Conservation (phyloP, 768 basidiomycete species). For the Trametopsis cervina region DNA sequence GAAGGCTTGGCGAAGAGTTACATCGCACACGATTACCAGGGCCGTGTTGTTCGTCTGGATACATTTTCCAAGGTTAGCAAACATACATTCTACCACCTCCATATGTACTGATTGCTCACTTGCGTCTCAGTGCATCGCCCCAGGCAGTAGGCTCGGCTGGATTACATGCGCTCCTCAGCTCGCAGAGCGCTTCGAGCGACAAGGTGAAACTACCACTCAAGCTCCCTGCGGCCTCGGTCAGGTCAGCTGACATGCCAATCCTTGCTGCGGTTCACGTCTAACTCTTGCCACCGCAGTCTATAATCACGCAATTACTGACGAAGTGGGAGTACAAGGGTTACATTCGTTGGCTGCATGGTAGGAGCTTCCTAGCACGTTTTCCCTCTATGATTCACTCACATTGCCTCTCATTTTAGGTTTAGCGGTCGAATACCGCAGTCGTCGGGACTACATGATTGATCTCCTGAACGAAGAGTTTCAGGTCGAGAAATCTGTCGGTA, state of each 20-base stretch:
- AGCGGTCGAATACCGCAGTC: conserved; percentile 44
- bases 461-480: conserved; percentile 57
- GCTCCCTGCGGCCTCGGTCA: conserved; percentile 69
- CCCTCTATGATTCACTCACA: neutral
- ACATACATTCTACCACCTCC: neutral
- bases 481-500: conserved; percentile 29
- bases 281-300: conserved; percentile 25
- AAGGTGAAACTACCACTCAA: conserved; percentile 62
- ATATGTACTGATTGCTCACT: neutral
- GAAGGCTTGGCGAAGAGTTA: conserved; percentile 54
- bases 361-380: neutral
- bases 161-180: conserved; percentile 73
- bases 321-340: conserved; percentile 70
- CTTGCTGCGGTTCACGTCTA: neutral
- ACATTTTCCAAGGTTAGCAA: conserved; percentile 62
- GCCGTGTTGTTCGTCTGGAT: conserved; percentile 79
- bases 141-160: conserved; percentile 74
- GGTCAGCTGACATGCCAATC: conserved; percentile 30
- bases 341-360: conserved; percentile 71
- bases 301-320: conserved; percentile 54
- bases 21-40: conserved; percentile 70
- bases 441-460: conserved; percentile 63
- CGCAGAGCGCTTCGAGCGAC: conserved; percentile 66
- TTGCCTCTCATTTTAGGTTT: conserved; percentile 30
- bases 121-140: conserved; percentile 59